Evolutionary conservation across 176 grass and related monocot genomes (phyloP), one percentile per base, ranked within the genome.

Genomic region (Hyparrhenia diplandra): DNA sequence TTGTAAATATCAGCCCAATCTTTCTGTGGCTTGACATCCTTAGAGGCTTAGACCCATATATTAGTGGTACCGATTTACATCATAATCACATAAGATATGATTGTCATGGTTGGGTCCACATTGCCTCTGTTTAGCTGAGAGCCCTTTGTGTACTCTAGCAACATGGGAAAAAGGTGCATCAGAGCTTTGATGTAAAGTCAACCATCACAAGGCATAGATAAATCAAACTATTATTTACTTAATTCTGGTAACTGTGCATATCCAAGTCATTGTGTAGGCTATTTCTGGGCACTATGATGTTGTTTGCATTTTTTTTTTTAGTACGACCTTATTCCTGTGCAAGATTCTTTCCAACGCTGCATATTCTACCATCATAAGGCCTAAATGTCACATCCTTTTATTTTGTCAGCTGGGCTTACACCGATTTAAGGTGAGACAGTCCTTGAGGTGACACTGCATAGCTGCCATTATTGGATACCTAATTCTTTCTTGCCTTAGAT

Each of bases 401-500:
- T 73, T 47, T 64, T 29, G 59, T 35, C 35, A 47, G 20, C 14
- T 78, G 21, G 27, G 65, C 21, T 29, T 52, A 30, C 46, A 39
- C 65, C 12, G 12, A 41, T 69, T 24, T 40, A 13, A 2, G 5
- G 35, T 69, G 35, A 41, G 5, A 42, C n/a, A 42, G 46, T 37
- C 64, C 18, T 66, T 55, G 55, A 18, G 31, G 16, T 79, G 67
- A 69, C 11, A 43, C 79, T 73, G 36, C n/a, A 8, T 83, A 57
- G 27, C 46, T 83, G 43, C 14, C 17, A 3, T 24, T 63, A 5
- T 64, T 71, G 46, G 18, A 27, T 64, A 25, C 23, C 14, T 69
- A 58, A 9, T 49, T 87, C 54, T 20, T 54, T 88, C 57, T 72
- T 71, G 31, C 4, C 20, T 57, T 76, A 60, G 13, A 71, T 46